Base-by-base conservation (phyloP, 2,329 filamentous ascomycete genomes). In the Hymenoscyphus repandus region DNA sequence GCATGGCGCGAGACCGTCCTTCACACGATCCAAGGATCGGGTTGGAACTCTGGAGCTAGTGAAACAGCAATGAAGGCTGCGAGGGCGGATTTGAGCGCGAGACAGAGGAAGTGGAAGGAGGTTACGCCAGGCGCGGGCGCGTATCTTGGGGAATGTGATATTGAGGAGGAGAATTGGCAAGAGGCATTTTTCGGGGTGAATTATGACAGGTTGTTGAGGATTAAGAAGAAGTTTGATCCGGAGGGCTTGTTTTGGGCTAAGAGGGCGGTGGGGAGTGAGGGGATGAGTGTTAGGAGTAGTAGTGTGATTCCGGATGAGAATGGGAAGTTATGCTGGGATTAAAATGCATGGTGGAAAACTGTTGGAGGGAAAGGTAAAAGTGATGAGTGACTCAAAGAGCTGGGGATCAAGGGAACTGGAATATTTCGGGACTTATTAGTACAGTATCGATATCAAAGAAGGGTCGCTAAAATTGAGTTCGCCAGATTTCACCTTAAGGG, bases 141-240 rank as follows among this genome's bases (percentile, higher is more conserved):
- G 3, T 52, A 48, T 45, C 27, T 43, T 42, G 63, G 64, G 31
- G 68, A 74, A 60, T 63, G 63, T 0, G 53, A 70, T 43, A 75
- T 66, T 58, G 66, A 53, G 38, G 41, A 55, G 22, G 30, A 39
- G 2, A 45, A 40, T 10, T 57, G 47, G 42, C 39, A 49, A 15
- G 32, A 49, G n/a, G 37, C 18, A 7, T 52, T 48, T 12, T 52
- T 12, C 17, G 56, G 56, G 0, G 37, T 37, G 2, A 76, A 77
- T 45, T 78, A 78, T 55, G 58, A 66, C 7, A 65, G 67, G 1
- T 61, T 78, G 2, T 53, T 72, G 0, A 40, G 59, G 13, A 73
- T 77, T 46, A 78, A 79, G 64, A 65, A 68, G 17, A 44, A 52
- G 1, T 61, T 73, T 20, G 74, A 78, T 51, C 74, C 74, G 0